These are phyloP conservation scores for Ophiostoma perfectum DNA, from an alignment of 2,329 filamentous ascomycete genomes.

Conservation along the genomic window DNA sequence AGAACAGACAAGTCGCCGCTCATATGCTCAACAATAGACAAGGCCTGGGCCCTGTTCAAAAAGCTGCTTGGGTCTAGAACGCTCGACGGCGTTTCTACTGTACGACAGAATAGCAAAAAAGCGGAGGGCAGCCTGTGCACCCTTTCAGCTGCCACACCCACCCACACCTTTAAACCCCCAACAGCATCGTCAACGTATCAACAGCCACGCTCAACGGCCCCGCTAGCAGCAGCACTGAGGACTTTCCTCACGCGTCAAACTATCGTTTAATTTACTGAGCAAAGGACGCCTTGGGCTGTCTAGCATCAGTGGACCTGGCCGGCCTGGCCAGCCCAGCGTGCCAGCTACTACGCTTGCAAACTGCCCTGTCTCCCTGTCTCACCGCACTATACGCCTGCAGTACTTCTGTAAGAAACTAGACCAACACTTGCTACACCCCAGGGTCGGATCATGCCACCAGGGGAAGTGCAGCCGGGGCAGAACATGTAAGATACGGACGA, in stretches of 20 bases:
- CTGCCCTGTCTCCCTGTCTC: no score
- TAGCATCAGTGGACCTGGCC: neutral
- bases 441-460: neutral
- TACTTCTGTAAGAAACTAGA: no score
- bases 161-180: neutral
- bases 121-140: neutral
- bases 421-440: neutral
- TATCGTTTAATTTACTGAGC: neutral
- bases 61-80: neutral
- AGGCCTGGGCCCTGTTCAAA: neutral
- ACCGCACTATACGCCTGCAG: no score
- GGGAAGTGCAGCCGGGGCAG: neutral
- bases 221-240: neutral
- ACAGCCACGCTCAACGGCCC: neutral
- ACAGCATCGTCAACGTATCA: neutral
- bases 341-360: neutral
- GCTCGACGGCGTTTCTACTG: neutral
- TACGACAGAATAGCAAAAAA: neutral
- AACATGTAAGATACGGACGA: neutral
- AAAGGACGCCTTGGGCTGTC: no score
- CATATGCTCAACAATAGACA: no score
- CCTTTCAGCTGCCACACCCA: conserved; percentile 1
- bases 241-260: no score
- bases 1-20: no score
- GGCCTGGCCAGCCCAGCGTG: neutral